Evolutionary conservation across 441 rosid genomes (phyloP).

Genomic region (Pelargonium citronellum): DNA sequence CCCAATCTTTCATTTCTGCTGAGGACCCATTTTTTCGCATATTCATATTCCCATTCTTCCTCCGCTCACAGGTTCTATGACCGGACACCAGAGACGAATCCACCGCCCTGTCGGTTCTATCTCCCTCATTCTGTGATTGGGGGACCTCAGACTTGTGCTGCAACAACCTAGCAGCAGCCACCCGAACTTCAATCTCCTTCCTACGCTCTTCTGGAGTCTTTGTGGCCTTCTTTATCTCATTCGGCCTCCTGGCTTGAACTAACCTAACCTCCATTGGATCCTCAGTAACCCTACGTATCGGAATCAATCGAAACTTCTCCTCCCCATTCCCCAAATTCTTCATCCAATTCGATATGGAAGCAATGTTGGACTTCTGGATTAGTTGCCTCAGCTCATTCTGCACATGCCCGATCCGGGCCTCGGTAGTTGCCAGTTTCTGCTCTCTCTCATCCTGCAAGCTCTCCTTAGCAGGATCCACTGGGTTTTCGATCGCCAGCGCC

Average conservation of each 20-base stretch:
- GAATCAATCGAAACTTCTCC: slow-evolving; percentile 67
- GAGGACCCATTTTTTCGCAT: slow-evolving; percentile 50
- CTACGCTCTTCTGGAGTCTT: slow-evolving; percentile 85
- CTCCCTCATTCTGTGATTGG: slow-evolving; percentile 31
- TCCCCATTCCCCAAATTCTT: slow-evolving; percentile 71
- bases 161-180: slow-evolving; percentile 78
- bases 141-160: slow-evolving; percentile 65
- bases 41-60: slow-evolving; percentile 41
- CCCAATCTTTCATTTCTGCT: slow-evolving; percentile 58
- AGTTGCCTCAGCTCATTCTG: slow-evolving; percentile 65
- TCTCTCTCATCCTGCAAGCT: slow-evolving; percentile 79
- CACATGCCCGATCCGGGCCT: slow-evolving; percentile 68
- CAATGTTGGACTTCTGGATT: slow-evolving; percentile 62
- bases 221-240: slow-evolving; percentile 86
- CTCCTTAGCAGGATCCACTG: slow-evolving; percentile 85
- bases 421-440: slow-evolving; percentile 59
- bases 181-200: slow-evolving; percentile 92
- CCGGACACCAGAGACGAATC: slow-evolving; percentile 39
- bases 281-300: slow-evolving; percentile 54
- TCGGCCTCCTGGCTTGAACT: slow-evolving; percentile 66
- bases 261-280: slow-evolving; percentile 84
- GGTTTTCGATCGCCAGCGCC: slow-evolving; percentile 60
- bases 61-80: slow-evolving; percentile 59
- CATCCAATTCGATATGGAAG: slow-evolving; percentile 75
- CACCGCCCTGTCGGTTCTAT: slow-evolving; percentile 38